Evolutionary conservation across 2,329 filamentous ascomycete genomes (phyloP).

Genomic region (Trichoderma sp.): DNA sequence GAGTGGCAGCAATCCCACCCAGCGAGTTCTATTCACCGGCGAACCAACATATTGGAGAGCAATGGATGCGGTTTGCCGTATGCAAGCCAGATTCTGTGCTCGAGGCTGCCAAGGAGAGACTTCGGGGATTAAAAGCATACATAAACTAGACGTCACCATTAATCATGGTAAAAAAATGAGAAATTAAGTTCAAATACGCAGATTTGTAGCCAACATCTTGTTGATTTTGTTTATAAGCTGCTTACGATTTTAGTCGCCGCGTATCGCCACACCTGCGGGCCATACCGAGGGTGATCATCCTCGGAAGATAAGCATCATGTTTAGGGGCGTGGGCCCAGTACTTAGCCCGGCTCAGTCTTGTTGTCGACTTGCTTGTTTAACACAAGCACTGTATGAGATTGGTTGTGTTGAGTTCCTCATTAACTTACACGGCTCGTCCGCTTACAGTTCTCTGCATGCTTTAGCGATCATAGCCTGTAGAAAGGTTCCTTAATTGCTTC

Average conservation of each 20-base stretch:
- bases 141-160: background rate
- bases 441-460: background rate
- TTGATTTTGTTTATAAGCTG: background rate
- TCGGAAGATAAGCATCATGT: background rate
- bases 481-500: background rate
- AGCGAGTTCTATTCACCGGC: slow-evolving; percentile 9
- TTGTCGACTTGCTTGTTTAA: background rate
- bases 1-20: slow-evolving; percentile 6
- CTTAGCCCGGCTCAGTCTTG: background rate
- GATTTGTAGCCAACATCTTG: background rate
- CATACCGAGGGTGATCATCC: background rate
- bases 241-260: background rate
- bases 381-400: background rate
- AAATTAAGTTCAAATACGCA: background rate
- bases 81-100: slow-evolving; percentile 7
- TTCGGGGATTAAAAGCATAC: slow-evolving; percentile 7
- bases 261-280: background rate
- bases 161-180: too few species aligned
- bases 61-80: slow-evolving; percentile 17
- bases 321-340: background rate
- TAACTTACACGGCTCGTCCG: background rate
- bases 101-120: slow-evolving; percentile 8
- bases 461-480: background rate
- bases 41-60: slow-evolving; percentile 10
- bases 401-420: background rate